These are phyloP conservation scores for Calonectria hawksworthii DNA, from an alignment of 2,329 filamentous ascomycete species.

Conservation along the genomic window DNA sequence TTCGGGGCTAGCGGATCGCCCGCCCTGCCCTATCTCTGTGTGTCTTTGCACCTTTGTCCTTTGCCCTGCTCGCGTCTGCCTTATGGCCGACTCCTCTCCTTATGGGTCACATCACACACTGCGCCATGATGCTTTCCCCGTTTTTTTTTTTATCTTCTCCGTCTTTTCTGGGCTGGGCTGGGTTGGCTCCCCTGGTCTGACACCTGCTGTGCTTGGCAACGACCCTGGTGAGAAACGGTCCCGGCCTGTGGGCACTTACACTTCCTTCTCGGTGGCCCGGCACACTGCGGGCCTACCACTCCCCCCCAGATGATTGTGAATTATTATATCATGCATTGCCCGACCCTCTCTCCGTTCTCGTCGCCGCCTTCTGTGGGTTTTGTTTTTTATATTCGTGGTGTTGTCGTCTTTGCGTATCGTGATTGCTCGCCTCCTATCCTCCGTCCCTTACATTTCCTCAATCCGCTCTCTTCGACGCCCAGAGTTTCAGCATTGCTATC, in stretches of 20 bases:
- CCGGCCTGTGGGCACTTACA: not conserved
- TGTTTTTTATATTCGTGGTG: not conserved
- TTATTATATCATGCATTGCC: constrained; percentile 6
- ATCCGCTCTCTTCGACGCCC: not conserved
- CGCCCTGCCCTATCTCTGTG: not conserved
- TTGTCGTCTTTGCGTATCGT: not conserved
- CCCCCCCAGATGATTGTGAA: not conserved
- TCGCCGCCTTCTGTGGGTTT: not conserved
- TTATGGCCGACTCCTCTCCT: not conserved
- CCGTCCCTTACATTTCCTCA: not conserved
- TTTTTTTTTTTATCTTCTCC: not conserved
- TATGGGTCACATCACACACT: not conserved
- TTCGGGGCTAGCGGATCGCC: not conserved
- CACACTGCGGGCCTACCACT: not conserved
- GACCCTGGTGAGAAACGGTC: not conserved
- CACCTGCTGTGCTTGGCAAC: not conserved
- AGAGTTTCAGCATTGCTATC: not conserved
- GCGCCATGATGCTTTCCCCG: not conserved
- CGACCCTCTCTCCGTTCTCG: not conserved
- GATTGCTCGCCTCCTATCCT: not conserved
- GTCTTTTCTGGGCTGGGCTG: not conserved
- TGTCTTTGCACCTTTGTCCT: not conserved
- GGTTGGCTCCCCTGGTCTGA: not conserved
- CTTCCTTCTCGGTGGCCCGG: not conserved
- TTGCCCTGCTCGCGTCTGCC: not conserved